Evolutionary conservation across 495 filamentous ascomycete genomes (phyloP), one percentile per base, ranked within the genome.

Genomic region (Terfezia boudieri): DNA sequence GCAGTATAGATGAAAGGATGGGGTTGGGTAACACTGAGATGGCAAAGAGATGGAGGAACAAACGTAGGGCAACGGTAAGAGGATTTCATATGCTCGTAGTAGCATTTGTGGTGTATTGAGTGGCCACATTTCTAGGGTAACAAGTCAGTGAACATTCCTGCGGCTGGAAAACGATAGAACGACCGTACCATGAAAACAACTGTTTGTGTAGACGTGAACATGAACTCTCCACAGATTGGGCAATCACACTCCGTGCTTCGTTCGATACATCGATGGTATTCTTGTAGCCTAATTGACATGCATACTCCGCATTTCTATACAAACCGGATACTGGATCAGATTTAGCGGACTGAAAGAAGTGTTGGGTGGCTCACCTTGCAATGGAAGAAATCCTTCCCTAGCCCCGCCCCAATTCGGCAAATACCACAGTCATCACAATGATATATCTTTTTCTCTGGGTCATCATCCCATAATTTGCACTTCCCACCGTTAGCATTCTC

Each of bases 401-500:
- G 69, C 8, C 90, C 90, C 66, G 83, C 77, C 9, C 90, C 90
- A 49, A 89, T 80, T 54, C 90, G 74, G 65, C 90, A 99, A 58
- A 99, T 90, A 1, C 90, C 90, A 69, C 90, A 99, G 64, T 96
- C 90, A 61, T 80, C 74, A 67, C 90, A 99, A 66, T 99, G 90
- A 63, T 99, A 99, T 49, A 95, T 94, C 61, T 81, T 81, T 67
- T 93, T 95, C 58, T 79, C 79, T 37, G 77, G 74, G 60, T 94
- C 86, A 60, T 96, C 83, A 64, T 95, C 88, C 92, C 92, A 99
- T 2, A 99, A 72, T 67, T 95, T 94, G 74, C 90, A 96, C 55
- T 65, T 14, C 53, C 35, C 23, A 53, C 51, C 9, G 35, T 50
- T 59, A 74, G 67, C 67, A 88, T 83, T 74, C 86, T 86, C 79